Conservation (phyloP, 352 stramenopile genomes). For the Pythium apleroticum region DNA sequence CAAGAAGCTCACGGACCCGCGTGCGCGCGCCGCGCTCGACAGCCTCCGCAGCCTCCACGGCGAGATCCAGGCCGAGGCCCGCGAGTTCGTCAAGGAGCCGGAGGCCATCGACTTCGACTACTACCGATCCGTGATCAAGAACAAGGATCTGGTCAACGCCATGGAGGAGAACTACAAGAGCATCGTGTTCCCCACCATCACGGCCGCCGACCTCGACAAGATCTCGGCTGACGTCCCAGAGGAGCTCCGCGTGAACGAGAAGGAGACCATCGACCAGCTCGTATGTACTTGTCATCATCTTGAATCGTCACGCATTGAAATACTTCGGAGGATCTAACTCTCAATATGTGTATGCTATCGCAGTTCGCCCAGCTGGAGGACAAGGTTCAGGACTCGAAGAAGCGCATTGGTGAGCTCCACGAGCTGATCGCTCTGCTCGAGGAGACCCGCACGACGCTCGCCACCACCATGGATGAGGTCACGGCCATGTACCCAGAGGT, state of each 20-base stretch:
- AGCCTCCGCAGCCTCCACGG: slow-evolving; percentile 76
- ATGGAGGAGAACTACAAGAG: slow-evolving; percentile 86
- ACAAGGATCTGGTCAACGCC: slow-evolving; percentile 86
- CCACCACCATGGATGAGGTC: slow-evolving; percentile 85
- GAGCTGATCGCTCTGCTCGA: slow-evolving; percentile 82
- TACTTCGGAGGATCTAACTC: not conserved
- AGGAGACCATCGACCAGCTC: slow-evolving; percentile 73
- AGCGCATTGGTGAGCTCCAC: slow-evolving; percentile 84
- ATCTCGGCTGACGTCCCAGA: slow-evolving; percentile 48
- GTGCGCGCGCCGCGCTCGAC: slow-evolving; percentile 73
- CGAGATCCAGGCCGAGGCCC: slow-evolving; percentile 74
- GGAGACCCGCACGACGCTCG: slow-evolving; percentile 80
- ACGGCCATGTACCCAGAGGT: slow-evolving; percentile 87
- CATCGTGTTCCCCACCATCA: slow-evolving; percentile 82
- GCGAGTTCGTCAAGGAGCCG: slow-evolving; percentile 70
- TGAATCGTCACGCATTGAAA: slow-evolving; percentile 3
- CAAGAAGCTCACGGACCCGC: slow-evolving; percentile 75
- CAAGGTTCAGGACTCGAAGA: slow-evolving; percentile 84
- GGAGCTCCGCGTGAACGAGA: slow-evolving; percentile 73
- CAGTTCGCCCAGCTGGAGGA: slow-evolving; percentile 76
- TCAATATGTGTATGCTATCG: not conserved
- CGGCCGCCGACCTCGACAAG: slow-evolving; percentile 66
- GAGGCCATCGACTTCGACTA: slow-evolving; percentile 86
- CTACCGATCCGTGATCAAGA: slow-evolving; percentile 86
- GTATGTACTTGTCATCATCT: slow-evolving; percentile 27